phyloP scores from a whole-genome alignment of 495 filamentous ascomycete genomes.

The Lophium mytilinum region DNA sequence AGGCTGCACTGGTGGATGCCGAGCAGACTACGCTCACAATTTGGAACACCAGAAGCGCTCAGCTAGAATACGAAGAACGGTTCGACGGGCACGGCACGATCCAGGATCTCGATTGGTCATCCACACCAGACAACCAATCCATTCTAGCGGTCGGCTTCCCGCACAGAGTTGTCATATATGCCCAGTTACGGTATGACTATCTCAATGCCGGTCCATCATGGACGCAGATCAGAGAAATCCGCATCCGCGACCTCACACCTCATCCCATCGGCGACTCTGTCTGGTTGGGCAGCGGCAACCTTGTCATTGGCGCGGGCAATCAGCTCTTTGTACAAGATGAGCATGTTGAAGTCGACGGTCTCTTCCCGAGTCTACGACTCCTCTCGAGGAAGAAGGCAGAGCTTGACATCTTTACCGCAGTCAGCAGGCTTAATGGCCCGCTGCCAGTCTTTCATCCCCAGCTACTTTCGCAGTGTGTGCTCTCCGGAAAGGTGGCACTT shows the following conservation, averaged over 20 bases:
- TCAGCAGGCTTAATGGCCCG: slow-evolving; percentile 75
- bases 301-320: slow-evolving; percentile 85
- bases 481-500: slow-evolving; percentile 64
- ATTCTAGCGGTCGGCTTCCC: slow-evolving; percentile 88
- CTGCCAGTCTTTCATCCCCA: slow-evolving; percentile 91
- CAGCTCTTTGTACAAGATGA: slow-evolving; percentile 86
- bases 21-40: slow-evolving; percentile 73
- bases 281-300: slow-evolving; percentile 76
- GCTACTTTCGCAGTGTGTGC: slow-evolving; percentile 79
- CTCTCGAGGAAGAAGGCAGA: slow-evolving; percentile 44
- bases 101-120: slow-evolving; percentile 88
- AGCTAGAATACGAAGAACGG: slow-evolving; percentile 71
- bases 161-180: slow-evolving; percentile 73
- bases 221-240: slow-evolving; percentile 75
- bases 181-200: slow-evolving; percentile 92
- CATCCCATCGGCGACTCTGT: slow-evolving; percentile 89
- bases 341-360: slow-evolving; percentile 55
- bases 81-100: slow-evolving; percentile 69
- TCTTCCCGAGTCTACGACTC: slow-evolving; percentile 56
- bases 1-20: slow-evolving; percentile 73
- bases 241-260: slow-evolving; percentile 72
- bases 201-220: slow-evolving; percentile 83
- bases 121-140: slow-evolving; percentile 82
- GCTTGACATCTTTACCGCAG: slow-evolving; percentile 68
- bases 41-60: slow-evolving; percentile 78